Conservation (phyloP, 2,329 filamentous ascomycete species). For the Hypoxylon sp. region DNA sequence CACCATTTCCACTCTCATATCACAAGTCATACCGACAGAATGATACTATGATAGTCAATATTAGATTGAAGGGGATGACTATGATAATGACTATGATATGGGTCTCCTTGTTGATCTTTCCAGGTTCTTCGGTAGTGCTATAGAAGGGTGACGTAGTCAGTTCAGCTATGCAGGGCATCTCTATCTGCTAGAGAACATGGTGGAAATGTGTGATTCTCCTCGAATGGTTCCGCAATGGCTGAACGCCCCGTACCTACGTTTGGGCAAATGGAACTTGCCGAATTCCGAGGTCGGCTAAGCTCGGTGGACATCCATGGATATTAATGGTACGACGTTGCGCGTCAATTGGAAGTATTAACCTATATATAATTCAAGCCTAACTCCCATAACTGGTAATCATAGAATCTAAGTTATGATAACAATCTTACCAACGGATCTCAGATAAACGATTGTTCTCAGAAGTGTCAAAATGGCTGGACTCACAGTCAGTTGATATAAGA, state of each 20-base stretch:
- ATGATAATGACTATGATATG: background rate
- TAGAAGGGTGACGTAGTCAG: background rate
- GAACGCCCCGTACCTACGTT: background rate
- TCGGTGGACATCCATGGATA: background rate
- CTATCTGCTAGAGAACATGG: background rate
- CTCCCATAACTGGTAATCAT: conserved; percentile 2
- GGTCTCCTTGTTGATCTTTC: background rate
- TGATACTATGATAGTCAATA: background rate
- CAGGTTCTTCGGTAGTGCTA: background rate
- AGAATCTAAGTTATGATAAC: background rate
- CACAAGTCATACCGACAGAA: conserved; percentile 9
- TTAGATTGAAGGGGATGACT: background rate
- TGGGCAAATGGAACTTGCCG: conserved; percentile 17
- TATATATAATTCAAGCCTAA: conserved; percentile 2
- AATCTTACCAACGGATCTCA: background rate
- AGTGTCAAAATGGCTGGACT: background rate
- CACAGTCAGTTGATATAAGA: background rate
- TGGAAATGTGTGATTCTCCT: background rate
- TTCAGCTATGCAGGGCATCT: background rate
- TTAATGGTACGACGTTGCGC: conserved; percentile 5
- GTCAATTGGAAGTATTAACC: conserved; percentile 1
- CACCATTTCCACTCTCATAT: conserved; percentile 14
- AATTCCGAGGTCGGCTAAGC: conserved; percentile 21
- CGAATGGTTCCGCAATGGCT: background rate
- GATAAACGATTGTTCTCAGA: conserved; percentile 1